A percentile compares a stretch with the other conserved stretches of the same genome.
phyloP scores from a whole-genome alignment of 768 basidiomycete genomes.

The Baorangia bicolor region DNA sequence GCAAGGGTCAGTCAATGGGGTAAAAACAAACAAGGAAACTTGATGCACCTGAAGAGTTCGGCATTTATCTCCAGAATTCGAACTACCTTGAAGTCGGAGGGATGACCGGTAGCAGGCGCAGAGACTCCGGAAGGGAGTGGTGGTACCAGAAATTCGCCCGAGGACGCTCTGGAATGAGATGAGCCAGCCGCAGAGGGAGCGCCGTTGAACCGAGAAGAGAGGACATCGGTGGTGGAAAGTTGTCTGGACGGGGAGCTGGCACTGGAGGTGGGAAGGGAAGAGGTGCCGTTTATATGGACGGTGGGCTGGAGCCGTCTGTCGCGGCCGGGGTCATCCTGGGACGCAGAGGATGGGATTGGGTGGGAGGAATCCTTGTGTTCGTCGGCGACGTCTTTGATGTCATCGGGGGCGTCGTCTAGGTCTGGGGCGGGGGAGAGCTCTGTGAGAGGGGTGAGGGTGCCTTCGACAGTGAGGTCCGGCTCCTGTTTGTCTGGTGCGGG shows the following conservation, averaged over 20 bases:
- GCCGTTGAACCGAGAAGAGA: constrained; percentile 24
- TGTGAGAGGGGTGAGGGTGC: constrained; percentile 67
- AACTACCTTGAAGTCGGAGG: constrained; percentile 45
- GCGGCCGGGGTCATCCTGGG: constrained; percentile 15
- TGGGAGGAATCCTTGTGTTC: constrained; percentile 23
- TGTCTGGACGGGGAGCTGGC: constrained; percentile 24
- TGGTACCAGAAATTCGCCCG: constrained; percentile 29
- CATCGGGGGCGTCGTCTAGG: constrained; percentile 41
- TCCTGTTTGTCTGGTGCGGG: constrained; percentile 30
- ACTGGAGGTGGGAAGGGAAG: constrained; percentile 19
- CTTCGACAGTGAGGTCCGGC: constrained; percentile 39
- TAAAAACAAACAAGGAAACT: not conserved
- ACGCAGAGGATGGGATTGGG: constrained; percentile 15
- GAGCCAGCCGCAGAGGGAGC: constrained; percentile 14
- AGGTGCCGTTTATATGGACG: constrained; percentile 24
- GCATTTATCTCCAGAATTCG: constrained; percentile 65
- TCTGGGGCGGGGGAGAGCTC: constrained; percentile 71
- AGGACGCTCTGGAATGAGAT: constrained; percentile 30
- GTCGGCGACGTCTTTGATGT: constrained; percentile 37
- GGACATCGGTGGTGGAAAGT: constrained; percentile 19
- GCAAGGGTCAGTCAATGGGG: constrained; percentile 3
- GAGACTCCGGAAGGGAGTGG: constrained; percentile 29
- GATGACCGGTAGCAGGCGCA: constrained; percentile 1
- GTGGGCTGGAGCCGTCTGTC: constrained; percentile 20
- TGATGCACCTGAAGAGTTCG: constrained; percentile 63